Base-by-base conservation (phyloP, 1,284 basidiomycete species). In the Chiua sp. region DNA sequence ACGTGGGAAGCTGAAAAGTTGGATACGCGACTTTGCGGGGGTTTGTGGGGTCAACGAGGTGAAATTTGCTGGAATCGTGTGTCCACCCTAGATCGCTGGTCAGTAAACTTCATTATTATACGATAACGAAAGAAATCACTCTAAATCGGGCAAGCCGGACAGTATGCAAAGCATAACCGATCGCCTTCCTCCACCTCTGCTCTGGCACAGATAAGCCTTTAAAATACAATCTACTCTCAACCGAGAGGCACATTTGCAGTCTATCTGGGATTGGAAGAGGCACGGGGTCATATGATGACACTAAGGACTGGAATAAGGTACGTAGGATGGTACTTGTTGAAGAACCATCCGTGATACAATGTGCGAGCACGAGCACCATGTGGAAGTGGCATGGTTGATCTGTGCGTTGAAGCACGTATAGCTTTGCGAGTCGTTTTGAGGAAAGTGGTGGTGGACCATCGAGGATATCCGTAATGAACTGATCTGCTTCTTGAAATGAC, bases 181-280 rank as follows among this genome's bases (percentile, higher is more conserved):
- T 78, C 0, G 81, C 83, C 46, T 68, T 68, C 30, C 78, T 76
- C 85, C 86, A 87, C 61, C 80, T 71, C 60, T 72, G 73, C 53
- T 70, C 74, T 7, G 82, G 71, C 8, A 65, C 26, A 54, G 64
- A 78, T 42, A 76, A 64, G 51, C 68, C 67, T 7, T 61, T 56
- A 18, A 64, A 64, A 7, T 79, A 78, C 37, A 72, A 55, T 20
- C 84, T 64, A 13, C 70, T 70, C 30, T 85, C 81, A 3, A 75
- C 71, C 2, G 82, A 62, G 5, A 78, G 64, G 6, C 80, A 75
- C 61, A 82, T 67, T 6, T 72, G 68, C 30, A 87, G 69, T 15
- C 79, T 74, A 28, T 77, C 69, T 53, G 75, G 66, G 44, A 80
- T 57, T 39, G 68, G 53, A 55, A 68, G 72, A 7, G 58, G 54